Evolutionary conservation across 202 grass and related monocot genomes (phyloP).

Genomic region (Schoenoplectus tabernaemontani): DNA sequence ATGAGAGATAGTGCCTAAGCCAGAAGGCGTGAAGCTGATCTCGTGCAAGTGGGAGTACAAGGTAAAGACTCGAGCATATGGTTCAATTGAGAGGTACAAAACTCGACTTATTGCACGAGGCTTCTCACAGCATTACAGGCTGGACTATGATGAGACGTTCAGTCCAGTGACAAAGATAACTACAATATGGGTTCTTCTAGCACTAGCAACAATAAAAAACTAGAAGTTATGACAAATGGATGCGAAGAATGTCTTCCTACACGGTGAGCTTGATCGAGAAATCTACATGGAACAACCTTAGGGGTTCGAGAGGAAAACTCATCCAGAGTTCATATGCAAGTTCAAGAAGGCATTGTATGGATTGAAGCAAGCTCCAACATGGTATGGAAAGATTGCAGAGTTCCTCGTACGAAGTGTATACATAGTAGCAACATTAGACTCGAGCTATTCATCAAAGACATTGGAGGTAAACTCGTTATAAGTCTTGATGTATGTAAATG

Average conservation of each 20-base stretch:
- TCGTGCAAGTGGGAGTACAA: slow-evolving; percentile 17
- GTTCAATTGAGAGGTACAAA: slow-evolving; percentile 3
- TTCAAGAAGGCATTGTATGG: no score
- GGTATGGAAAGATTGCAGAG: no score
- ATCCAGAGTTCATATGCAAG: no score
- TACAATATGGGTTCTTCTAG: not conserved
- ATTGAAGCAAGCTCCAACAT: no score
- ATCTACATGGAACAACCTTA: no score
- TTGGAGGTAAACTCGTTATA: slow-evolving; percentile 73
- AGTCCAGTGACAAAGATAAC: not conserved
- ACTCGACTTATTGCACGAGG: not conserved
- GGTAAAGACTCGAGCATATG: slow-evolving; percentile 1
- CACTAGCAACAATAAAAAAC: not conserved
- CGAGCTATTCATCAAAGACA: no score
- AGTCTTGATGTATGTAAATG: slow-evolving; percentile 48
- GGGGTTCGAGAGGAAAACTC: no score
- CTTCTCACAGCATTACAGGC: not conserved
- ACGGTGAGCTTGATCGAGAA: slow-evolving; percentile 1
- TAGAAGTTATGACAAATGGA: slow-evolving; percentile 10
- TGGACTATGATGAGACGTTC: not conserved
- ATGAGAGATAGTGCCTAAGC: not conserved
- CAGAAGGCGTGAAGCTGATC: slow-evolving; percentile 1
- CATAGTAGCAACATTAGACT: no score
- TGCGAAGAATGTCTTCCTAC: slow-evolving; percentile 8
- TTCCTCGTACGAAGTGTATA: no score